Percentiles rank a stretch among this genome's conserved stretches.
phyloP scores from a whole-genome alignment of 169 alveolate genomes.

The Cyclospora cayetanensis region DNA sequence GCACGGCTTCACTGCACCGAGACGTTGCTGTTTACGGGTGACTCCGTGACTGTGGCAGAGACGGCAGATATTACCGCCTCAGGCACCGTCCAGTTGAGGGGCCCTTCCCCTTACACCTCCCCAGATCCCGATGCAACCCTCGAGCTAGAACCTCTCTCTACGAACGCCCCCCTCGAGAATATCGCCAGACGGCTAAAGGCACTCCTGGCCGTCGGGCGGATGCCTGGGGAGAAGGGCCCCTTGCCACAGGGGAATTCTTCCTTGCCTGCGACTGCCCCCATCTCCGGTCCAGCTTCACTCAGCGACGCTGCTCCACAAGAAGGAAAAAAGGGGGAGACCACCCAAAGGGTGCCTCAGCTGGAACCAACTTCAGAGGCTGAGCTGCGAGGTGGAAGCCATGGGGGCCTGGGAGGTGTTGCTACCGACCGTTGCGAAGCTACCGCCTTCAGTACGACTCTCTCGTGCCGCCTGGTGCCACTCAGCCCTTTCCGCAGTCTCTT shows the following conservation, averaged over 20 bases:
- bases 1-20: constrained; percentile 52
- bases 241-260: not conserved
- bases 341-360: not conserved
- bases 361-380: not conserved
- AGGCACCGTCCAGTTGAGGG: constrained; percentile 25
- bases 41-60: not conserved
- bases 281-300: not conserved
- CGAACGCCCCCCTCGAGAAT: not conserved
- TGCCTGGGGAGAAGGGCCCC: not conserved
- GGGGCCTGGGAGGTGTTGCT: constrained; percentile 17
- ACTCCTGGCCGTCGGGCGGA: not conserved
- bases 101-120: not conserved
- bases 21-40: not conserved
- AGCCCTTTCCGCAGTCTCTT: too few species aligned
- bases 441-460: not conserved
- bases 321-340: not conserved
- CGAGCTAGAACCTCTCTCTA: not conserved
- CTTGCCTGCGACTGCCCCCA: not conserved
- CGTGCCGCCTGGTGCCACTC: not conserved
- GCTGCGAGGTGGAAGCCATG: constrained; percentile 35
- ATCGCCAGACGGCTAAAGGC: not conserved
- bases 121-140: not conserved
- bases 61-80: constrained; percentile 49
- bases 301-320: not conserved
- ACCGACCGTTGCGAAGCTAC: constrained; percentile 28